Conservation (phyloP, 2,329 filamentous ascomycete genomes). For the Alternaria arborescens region DNA sequence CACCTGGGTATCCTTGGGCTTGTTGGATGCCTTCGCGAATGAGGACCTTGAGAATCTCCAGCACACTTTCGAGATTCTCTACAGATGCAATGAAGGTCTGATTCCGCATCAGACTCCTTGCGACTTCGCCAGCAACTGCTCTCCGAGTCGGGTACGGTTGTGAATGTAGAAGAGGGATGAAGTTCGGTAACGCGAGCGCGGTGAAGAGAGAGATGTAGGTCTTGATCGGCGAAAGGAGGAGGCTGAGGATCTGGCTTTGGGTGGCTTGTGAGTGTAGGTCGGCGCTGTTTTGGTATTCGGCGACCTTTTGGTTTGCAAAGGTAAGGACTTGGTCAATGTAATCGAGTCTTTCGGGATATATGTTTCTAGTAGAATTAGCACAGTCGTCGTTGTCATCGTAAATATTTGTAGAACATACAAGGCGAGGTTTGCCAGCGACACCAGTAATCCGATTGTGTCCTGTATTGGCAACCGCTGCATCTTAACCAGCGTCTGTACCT, state of each 20-base stretch:
- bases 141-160: conserved; percentile 93
- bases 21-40: conserved; percentile 90
- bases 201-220: conserved; percentile 95
- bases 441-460: conserved; percentile 90
- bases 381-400: background rate
- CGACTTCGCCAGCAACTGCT: conserved; percentile 89
- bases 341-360: conserved; percentile 90
- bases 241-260: conserved; percentile 86
- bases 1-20: conserved; percentile 83
- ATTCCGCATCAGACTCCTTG: conserved; percentile 81
- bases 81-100: conserved; percentile 80
- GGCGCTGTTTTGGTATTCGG: conserved; percentile 91
- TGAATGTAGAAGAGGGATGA: conserved; percentile 85
- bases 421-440: conserved; percentile 92
- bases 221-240: conserved; percentile 89
- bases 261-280: conserved; percentile 88
- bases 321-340: conserved; percentile 94
- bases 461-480: conserved; percentile 90
- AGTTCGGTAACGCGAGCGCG: conserved; percentile 90
- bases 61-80: conserved; percentile 83
- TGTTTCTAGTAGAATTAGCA: conserved; percentile 66
- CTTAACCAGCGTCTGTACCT: conserved; percentile 92
- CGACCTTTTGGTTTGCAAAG: conserved; percentile 86
- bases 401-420: conserved; percentile 60
- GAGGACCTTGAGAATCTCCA: conserved; percentile 87